A percentile compares a stretch with the other conserved stretches of the same genome.
phyloP scores from a whole-genome alignment of 2,329 filamentous ascomycete species.

The Trichoderma atrobrunneum region DNA sequence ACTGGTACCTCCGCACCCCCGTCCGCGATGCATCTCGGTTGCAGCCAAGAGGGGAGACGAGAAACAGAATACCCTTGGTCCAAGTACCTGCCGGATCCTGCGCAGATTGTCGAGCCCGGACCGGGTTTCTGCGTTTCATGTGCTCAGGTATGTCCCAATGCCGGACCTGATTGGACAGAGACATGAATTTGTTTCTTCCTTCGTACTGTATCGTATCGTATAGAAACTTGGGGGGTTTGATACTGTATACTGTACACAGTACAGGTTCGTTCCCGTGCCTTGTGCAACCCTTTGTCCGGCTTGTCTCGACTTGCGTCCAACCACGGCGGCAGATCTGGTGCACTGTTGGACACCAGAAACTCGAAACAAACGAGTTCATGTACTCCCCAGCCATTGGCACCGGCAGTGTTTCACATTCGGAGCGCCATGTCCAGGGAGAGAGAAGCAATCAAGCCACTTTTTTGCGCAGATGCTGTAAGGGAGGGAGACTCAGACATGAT shows the following conservation, averaged over 20 bases:
- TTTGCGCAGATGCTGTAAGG: neutral
- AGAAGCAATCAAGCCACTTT: neutral
- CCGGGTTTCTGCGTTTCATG: conserved; percentile 7
- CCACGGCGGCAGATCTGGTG: conserved; percentile 3
- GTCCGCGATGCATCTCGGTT: neutral
- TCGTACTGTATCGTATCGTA: neutral
- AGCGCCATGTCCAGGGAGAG: neutral
- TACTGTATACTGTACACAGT: neutral
- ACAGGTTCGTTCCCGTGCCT: neutral
- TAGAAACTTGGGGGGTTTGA: neutral
- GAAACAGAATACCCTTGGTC: neutral
- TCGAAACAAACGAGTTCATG: neutral
- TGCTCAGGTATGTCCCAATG: neutral
- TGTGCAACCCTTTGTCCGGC: neutral
- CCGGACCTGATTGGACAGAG: conserved; percentile 1
- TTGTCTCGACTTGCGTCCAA: neutral
- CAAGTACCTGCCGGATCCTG: neutral
- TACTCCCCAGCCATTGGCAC: neutral
- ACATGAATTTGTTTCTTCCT: neutral
- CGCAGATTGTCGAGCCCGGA: neutral
- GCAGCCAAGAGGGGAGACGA: neutral
- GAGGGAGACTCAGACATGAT: neutral
- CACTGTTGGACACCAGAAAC: neutral
- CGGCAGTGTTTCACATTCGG: conserved; percentile 3
- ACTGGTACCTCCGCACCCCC: neutral